Base-by-base conservation (phyloP, 352 stramenopile genomes). In the Aphanomyces invadans region DNA sequence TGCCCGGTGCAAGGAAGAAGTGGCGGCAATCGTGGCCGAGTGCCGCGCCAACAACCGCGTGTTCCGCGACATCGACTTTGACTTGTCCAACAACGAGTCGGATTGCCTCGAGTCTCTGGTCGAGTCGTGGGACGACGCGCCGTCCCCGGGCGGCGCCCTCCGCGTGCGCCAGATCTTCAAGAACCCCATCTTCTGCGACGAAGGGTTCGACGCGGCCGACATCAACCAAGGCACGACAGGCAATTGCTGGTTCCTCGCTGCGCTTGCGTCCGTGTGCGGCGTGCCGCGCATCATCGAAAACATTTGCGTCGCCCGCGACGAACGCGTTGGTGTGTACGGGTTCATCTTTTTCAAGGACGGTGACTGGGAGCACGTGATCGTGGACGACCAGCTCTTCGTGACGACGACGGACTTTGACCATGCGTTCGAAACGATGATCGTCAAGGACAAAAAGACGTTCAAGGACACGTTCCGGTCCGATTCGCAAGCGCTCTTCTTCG, bases 171-270 rank as follows among this genome's bases (percentile, higher is more conserved):
- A 81, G 23, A 70, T 81, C 49, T 81, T 68, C 42, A 71, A 81
- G 46, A 10, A 73, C 19, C 74, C 74, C 17, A 71, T 71, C 53
- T 81, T 81, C 65, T 76, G 77, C 51, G 74, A 78, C 28, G 74
- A 81, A 36, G 74, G 75, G 48, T 81, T 94, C 49, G 78, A 82
- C 59, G 74, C 81, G 2, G 64, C 63, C 52, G 86, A 94, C 70
- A 75, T 92, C 56, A 79, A 84, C 59, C 86, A 94, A 65, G 86
- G 86, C 39, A 73, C 66, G 15, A 73, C 84, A 25, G 86, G 86
- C 19, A 82, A 94, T 70, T 94, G 86, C 73, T 94, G 86, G 86
- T 77, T 94, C 42, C 73, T 94, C 21, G 79, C 83, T 11, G 83
- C 83, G 29, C 73, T 91, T 65, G 80, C 83, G 17, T 81, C 81